Conservation (phyloP, 805 yeast species). For the Candida boleticola region DNA sequence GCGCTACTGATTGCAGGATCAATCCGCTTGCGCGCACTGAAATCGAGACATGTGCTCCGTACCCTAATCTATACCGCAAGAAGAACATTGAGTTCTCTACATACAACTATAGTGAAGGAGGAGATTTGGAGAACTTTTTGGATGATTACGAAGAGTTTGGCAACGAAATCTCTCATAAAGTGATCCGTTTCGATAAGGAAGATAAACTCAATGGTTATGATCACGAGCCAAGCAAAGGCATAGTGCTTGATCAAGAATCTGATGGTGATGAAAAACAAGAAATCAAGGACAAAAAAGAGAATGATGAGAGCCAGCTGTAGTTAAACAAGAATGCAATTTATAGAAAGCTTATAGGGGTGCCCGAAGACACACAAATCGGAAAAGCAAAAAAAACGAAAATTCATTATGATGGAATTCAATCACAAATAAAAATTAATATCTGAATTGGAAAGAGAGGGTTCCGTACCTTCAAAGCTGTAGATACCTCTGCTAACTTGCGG, state of each 20-base stretch:
- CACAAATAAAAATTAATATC: too few species aligned
- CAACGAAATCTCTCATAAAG: slow-evolving; percentile 16
- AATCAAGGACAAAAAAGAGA: background rate
- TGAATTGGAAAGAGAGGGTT: too few species aligned
- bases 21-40: slow-evolving; percentile 51
- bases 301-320: background rate
- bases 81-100: slow-evolving; percentile 29
- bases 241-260: slow-evolving; percentile 10
- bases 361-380: background rate
- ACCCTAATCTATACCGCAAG: slow-evolving; percentile 28
- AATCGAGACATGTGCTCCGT: slow-evolving; percentile 52
- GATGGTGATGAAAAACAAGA: background rate
- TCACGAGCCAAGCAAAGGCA: slow-evolving; percentile 8
- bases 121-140: slow-evolving; percentile 17
- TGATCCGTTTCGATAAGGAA: slow-evolving; percentile 10
- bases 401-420: too few species aligned
- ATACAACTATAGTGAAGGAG: slow-evolving; percentile 18
- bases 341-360: background rate
- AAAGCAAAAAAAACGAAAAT: background rate
- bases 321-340: background rate
- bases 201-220: background rate
- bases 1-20: background rate
- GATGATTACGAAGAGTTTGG: slow-evolving; percentile 24
- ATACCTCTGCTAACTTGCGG: too few species aligned
- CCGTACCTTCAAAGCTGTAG: too few species aligned